Conservation (phyloP, 306 rosid species). For the Chamaecrista fasciculata region DNA sequence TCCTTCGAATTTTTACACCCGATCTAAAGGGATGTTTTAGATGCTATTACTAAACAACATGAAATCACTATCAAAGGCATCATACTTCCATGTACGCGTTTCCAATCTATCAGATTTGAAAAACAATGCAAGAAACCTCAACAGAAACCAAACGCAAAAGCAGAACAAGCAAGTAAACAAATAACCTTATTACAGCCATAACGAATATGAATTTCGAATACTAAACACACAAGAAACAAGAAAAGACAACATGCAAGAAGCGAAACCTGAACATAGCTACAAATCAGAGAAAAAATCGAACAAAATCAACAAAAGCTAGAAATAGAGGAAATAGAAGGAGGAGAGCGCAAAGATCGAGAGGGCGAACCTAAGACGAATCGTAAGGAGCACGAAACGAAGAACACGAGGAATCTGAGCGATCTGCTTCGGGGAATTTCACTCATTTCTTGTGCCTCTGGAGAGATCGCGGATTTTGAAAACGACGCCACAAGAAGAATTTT, state of each 20-base stretch:
- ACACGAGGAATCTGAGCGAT: slow-evolving; percentile 30
- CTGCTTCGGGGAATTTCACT: slow-evolving; percentile 36
- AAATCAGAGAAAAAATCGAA: background rate
- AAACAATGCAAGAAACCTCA: background rate
- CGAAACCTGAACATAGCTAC: background rate
- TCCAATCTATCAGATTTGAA: background rate
- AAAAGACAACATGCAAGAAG: background rate
- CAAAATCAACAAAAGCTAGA: background rate
- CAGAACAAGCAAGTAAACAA: background rate
- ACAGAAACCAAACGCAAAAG: background rate
- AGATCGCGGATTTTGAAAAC: background rate
- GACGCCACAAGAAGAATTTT: background rate
- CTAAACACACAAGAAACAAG: background rate
- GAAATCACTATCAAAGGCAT: background rate
- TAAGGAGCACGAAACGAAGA: slow-evolving; percentile 35
- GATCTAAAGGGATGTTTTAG: background rate
- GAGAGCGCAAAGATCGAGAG: slow-evolving; percentile 23
- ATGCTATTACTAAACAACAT: background rate
- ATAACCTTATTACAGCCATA: background rate
- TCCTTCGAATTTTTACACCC: background rate
- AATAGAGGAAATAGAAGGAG: background rate
- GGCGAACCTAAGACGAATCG: slow-evolving; percentile 47
- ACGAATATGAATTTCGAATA: background rate
- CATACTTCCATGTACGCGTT: background rate
- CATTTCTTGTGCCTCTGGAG: slow-evolving; percentile 34